Conservation (phyloP, 192 early-diverging fungal species). For the Funneliformis mosseae region DNA sequence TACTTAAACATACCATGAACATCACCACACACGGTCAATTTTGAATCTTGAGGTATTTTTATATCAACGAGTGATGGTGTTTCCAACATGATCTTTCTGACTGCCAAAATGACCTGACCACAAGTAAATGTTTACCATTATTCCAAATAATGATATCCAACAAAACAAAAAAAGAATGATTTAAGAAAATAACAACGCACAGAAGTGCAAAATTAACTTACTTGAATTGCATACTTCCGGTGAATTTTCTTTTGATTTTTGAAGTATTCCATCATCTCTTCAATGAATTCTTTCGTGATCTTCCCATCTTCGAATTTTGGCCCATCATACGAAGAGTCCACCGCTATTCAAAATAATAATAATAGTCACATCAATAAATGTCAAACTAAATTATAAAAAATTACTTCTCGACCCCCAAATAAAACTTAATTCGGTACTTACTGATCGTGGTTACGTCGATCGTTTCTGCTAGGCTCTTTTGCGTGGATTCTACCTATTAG, state of each 20-base stretch:
- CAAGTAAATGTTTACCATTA: background rate
- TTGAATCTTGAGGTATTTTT: conserved; percentile 67
- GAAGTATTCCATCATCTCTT: conserved; percentile 75
- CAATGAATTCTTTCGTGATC: conserved; percentile 80
- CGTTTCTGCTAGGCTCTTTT: conserved; percentile 51
- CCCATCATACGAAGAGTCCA: conserved; percentile 83
- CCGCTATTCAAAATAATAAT: conserved; percentile 13
- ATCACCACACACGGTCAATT: conserved; percentile 95
- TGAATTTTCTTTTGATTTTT: conserved; percentile 91
- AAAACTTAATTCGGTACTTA: conserved; percentile 48
- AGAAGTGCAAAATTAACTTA: conserved; percentile 28
- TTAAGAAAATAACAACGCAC: too few relatives aligned
- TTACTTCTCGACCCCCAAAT: background rate
- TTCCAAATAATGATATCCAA: background rate
- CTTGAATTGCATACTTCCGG: conserved; percentile 81
- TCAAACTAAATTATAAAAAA: background rate
- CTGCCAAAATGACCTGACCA: conserved; percentile 72
- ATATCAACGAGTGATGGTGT: conserved; percentile 86
- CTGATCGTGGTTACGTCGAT: conserved; percentile 62
- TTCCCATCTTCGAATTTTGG: conserved; percentile 74
- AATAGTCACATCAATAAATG: background rate
- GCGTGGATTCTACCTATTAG: conserved; percentile 37
- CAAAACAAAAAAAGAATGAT: background rate
- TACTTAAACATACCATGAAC: conserved; percentile 73
- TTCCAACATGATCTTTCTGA: conserved; percentile 72